A percentile compares a stretch with the other conserved stretches of the same genome.
phyloP scores from a whole-genome alignment of 2,329 filamentous ascomycete genomes.

The Xylariomycetidae sp. region DNA sequence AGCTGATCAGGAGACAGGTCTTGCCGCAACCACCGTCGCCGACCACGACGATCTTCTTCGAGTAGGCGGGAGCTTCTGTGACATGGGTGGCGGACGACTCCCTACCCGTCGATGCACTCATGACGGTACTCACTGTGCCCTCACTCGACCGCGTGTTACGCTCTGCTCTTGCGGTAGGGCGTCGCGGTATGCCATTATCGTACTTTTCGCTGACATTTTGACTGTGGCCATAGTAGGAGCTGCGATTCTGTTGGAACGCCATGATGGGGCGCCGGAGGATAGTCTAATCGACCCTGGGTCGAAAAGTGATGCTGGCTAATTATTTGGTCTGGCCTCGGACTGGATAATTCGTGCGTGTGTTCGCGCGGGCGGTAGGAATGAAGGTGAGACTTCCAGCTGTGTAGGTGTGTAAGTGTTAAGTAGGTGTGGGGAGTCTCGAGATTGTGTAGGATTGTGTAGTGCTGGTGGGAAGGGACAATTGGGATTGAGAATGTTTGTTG shows the following conservation, averaged over 20 bases:
- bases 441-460: neutral
- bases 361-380: conserved; percentile 18
- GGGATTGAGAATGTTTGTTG: conserved; percentile 1
- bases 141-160: conserved; percentile 70
- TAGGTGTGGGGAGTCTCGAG: conserved; percentile 7
- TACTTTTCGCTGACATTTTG: conserved; percentile 32
- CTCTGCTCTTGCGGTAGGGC: conserved; percentile 37
- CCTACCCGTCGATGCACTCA: conserved; percentile 68
- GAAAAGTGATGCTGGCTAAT: conserved; percentile 3
- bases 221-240: conserved; percentile 43
- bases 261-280: too few relatives aligned
- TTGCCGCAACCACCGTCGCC: conserved; percentile 98
- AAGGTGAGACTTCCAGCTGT: conserved; percentile 21
- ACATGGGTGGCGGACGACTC: conserved; percentile 78
- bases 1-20: conserved; percentile 97
- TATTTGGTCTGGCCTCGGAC: too few relatives aligned
- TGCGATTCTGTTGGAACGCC: conserved; percentile 50
- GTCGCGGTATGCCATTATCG: conserved; percentile 33
- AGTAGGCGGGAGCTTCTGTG: conserved; percentile 88
- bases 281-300: too few relatives aligned
- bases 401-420: conserved; percentile 10
- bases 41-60: conserved; percentile 98
- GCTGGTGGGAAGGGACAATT: neutral
- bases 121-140: conserved; percentile 82
- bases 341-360: conserved; percentile 6